Conservation (phyloP, 352 stramenopile genomes). For the Pythium sukuiense region DNA sequence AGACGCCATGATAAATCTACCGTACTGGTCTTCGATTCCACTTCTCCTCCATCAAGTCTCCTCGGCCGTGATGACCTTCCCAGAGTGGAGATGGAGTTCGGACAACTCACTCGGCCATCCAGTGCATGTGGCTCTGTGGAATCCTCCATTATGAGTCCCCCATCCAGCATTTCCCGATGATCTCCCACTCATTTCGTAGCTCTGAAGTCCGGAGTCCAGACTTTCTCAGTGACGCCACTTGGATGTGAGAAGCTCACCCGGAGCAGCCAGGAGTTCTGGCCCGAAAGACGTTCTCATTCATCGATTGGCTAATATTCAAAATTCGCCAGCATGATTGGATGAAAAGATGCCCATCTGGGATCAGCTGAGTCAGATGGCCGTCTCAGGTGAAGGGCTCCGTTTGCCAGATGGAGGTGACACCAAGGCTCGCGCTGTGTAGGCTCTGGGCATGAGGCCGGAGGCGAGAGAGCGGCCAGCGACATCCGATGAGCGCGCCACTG, state of each 20-base stretch:
- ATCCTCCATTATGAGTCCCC: background rate
- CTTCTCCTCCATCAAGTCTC: too few relatives aligned
- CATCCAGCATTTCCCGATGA: background rate
- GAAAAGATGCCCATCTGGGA: background rate
- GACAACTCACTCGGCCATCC: background rate
- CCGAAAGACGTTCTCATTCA: background rate
- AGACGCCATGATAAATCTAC: too few relatives aligned
- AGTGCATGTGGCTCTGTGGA: background rate
- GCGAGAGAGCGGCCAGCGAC: background rate
- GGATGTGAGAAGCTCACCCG: background rate
- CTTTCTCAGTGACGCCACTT: background rate
- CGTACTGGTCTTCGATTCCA: too few relatives aligned
- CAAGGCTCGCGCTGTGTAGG: background rate
- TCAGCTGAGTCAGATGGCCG: background rate
- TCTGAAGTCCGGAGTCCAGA: too few relatives aligned
- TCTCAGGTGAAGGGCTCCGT: constrained; percentile 2
- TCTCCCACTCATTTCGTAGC: background rate
- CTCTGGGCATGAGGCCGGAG: background rate
- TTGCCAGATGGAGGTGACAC: constrained; percentile 5
- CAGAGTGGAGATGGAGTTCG: background rate
- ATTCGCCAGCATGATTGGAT: background rate
- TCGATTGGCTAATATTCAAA: background rate
- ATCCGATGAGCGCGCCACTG: background rate
- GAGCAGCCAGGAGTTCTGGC: background rate
- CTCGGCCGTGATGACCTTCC: background rate